Percentiles rank a stretch among this genome's conserved stretches.
These are phyloP conservation scores for Nakazawaea laoshanensis DNA, from an alignment of 805 yeast genomes.

Conservation along the genomic window DNA sequence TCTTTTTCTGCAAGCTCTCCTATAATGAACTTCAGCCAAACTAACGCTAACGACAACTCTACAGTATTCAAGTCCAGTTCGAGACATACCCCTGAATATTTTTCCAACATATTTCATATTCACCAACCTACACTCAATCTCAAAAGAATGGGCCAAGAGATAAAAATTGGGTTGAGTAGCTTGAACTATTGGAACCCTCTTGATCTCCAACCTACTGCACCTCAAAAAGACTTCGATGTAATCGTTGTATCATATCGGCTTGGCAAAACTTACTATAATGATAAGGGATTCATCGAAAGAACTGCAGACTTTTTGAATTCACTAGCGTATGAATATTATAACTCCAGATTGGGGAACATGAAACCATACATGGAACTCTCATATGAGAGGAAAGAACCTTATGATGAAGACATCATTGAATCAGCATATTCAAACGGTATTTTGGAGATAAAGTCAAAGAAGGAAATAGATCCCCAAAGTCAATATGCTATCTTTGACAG, in stretches of 20 bases:
- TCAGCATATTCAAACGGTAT: constrained; percentile 2
- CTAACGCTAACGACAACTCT: no score
- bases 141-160: constrained; percentile 27
- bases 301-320: constrained; percentile 28
- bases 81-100: constrained; percentile 4
- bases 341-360: constrained; percentile 38
- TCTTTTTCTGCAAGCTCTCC: no score
- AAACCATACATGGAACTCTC: constrained; percentile 9
- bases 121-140: constrained; percentile 27
- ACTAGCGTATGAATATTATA: constrained; percentile 34
- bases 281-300: constrained; percentile 20
- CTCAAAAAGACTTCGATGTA: constrained; percentile 42
- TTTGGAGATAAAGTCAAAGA: constrained; percentile 2
- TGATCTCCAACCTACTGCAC: constrained; percentile 44
- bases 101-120: constrained; percentile 23
- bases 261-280: constrained; percentile 11
- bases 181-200: constrained; percentile 48
- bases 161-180: constrained; percentile 39
- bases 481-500: no score
- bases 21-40: no score
- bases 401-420: neutral
- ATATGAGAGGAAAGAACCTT: neutral
- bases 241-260: constrained; percentile 30
- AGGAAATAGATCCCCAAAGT: no score
- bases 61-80: no score